These are phyloP conservation scores for Penicillium capsulatum DNA, from an alignment of 2,329 filamentous ascomycete species.

Conservation along the genomic window DNA sequence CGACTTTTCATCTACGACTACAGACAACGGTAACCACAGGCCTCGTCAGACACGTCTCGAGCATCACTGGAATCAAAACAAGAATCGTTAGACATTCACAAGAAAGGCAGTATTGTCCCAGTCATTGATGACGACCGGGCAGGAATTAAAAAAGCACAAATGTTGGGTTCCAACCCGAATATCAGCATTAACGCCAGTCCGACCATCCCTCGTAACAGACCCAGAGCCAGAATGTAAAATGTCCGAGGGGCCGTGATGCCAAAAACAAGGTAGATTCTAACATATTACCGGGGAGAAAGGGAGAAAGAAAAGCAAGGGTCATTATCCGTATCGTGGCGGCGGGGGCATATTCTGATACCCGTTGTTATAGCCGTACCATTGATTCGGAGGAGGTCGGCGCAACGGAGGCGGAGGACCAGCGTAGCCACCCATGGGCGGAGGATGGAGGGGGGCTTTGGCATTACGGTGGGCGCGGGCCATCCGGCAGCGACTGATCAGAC, in stretches of 20 bases:
- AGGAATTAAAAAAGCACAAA: not conserved
- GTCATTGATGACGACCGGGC: not conserved
- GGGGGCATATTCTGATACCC: slow-evolving; percentile 29
- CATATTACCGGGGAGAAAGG: not conserved
- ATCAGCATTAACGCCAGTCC: slow-evolving; percentile 6
- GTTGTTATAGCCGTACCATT: slow-evolving; percentile 22
- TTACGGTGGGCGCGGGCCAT: slow-evolving; percentile 33
- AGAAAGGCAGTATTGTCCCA: slow-evolving; percentile 1
- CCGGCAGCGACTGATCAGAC: slow-evolving; percentile 57
- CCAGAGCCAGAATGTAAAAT: not conserved
- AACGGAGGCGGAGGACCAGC: slow-evolving; percentile 4
- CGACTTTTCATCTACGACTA: not conserved
- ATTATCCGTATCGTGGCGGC: slow-evolving; percentile 27
- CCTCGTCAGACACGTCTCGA: too few relatives aligned
- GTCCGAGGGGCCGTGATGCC: slow-evolving; percentile 1
- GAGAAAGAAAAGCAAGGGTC: slow-evolving; percentile 7
- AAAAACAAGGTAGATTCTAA: not conserved
- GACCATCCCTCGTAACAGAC: not conserved
- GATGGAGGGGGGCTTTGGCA: slow-evolving; percentile 7
- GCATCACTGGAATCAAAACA: too few relatives aligned
- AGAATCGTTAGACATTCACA: slow-evolving; percentile 4
- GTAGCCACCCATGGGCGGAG: slow-evolving; percentile 11
- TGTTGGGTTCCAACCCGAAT: not conserved
- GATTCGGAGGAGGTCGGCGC: slow-evolving; percentile 10
- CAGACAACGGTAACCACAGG: too few relatives aligned